Percentiles rank a stretch among this genome's conserved stretches.
Evolutionary conservation across 139 green algal species (phyloP).

Genomic region (Picochlorum sp.): DNA sequence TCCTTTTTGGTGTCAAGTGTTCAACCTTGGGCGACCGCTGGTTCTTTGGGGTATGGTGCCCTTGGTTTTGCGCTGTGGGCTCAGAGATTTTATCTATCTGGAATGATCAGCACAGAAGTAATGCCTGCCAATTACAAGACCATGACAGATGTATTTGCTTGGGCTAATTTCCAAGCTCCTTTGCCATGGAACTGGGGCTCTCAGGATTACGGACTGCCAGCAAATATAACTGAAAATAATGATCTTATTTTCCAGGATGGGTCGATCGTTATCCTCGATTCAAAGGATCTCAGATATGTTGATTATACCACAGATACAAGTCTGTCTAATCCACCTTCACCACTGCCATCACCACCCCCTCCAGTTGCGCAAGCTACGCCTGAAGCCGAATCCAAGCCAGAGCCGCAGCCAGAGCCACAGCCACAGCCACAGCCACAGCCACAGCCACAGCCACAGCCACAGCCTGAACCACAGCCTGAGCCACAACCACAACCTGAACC

Average conservation of each 20-base stretch:
- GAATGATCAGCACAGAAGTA: background rate
- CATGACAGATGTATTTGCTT: constrained; percentile 1
- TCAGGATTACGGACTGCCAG: background rate
- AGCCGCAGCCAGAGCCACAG: background rate
- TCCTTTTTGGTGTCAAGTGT: constrained; percentile 7
- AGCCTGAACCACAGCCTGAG: too few relatives aligned
- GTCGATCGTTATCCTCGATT: background rate
- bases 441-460: too few relatives aligned
- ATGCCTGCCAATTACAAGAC: constrained; percentile 11
- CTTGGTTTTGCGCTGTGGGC: constrained; percentile 10
- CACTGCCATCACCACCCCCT: constrained; percentile 1
- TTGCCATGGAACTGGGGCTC: constrained; percentile 11
- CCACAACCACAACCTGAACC: background rate
- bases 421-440: too few relatives aligned
- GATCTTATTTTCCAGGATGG: background rate
- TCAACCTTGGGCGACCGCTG: constrained; percentile 9
- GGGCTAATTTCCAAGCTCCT: constrained; percentile 7
- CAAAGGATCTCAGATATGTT: background rate
- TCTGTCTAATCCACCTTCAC: background rate
- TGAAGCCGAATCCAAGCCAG: background rate
- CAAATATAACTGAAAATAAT: constrained; percentile 5
- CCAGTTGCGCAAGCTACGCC: background rate
- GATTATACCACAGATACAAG: background rate
- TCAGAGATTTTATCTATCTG: constrained; percentile 11
- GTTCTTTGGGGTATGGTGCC: constrained; percentile 5